Evolutionary conservation across 306 rosid genomes (phyloP).

Genomic region (Glycine tomentella): DNA sequence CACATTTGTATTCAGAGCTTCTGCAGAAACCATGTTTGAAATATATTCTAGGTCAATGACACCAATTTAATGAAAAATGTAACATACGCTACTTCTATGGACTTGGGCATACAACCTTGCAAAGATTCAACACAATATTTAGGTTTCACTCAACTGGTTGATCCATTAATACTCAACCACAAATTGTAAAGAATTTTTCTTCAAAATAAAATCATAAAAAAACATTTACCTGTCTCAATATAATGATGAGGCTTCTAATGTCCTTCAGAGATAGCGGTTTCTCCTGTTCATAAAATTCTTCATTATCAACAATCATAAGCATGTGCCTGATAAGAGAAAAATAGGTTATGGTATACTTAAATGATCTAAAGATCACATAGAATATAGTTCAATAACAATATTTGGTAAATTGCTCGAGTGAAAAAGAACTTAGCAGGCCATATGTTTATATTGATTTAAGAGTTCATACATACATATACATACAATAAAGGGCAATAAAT

Average conservation of each 20-base stretch:
- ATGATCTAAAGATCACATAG: not conserved
- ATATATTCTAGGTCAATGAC: not conserved
- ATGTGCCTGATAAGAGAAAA: constrained; percentile 69
- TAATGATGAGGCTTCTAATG: constrained; percentile 72
- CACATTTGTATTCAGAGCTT: constrained; percentile 8
- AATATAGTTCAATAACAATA: not conserved
- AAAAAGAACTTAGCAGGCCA: not conserved
- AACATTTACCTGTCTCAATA: constrained; percentile 75
- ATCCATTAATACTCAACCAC: constrained; percentile 24
- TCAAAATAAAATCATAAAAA: constrained; percentile 10
- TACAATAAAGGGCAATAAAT: not conserved
- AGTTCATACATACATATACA: not conserved
- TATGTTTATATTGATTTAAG: not conserved
- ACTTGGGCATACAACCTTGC: not conserved
- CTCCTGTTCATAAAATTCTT: constrained; percentile 90
- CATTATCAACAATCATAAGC: constrained; percentile 84
- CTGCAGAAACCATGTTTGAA: not conserved
- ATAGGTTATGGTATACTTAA: constrained; percentile 10
- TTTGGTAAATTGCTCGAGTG: not conserved
- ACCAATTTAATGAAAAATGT: not conserved
- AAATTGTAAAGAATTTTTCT: constrained; percentile 5
- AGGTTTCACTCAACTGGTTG: constrained; percentile 4
- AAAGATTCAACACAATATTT: not conserved
- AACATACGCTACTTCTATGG: not conserved
- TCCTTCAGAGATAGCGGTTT: constrained; percentile 78